Evolutionary conservation across 106 monocot species (phyloP), one percentile per base, ranked within the genome.

Genomic region (Amphibolis antarctica): DNA sequence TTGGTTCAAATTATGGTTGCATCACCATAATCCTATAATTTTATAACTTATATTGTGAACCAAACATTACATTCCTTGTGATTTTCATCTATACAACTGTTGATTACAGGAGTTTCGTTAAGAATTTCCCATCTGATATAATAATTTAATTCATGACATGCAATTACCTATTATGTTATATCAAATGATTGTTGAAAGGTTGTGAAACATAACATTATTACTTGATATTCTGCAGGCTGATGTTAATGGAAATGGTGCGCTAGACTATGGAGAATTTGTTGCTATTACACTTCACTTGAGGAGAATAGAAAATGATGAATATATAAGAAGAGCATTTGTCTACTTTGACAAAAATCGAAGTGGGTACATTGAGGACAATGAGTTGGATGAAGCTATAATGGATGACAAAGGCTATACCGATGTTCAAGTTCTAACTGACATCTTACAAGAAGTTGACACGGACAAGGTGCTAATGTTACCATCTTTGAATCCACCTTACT

Each of bases 201-300:
- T 36, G 7, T 36, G n/a, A 36, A 36, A 36, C 36, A 4, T 36
- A 36, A 36, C 36, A 36, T 36, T 36, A 4, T 36, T 36, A 36
- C 36, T 36, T 4, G 7, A 36, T 7, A 4, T 36, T 11, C 17
- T 65, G 21, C 68, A 86, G 86, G 82, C 82, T 62, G 86, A 82
- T 61, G 73, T 77, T 12, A 66, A 86, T 68, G 82, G 86, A 44
- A 79, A 79, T 51, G 86, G 86, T 24, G 27, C 55, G 14, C 69
- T 86, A 66, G 76, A 82, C 67, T 86, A 79, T 19, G 82, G 86
- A 52, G 86, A 86, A 42, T 86, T 86, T 61, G 79, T 82, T 20
- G 82, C 86, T 19, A 66, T 86, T 27, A 73, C 61, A 10, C 70
- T 86, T 56, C 86, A 86, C 53, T 62, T 86, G 24, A 76, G 76